These are phyloP conservation scores for Rasamsonia emersonii DNA, from an alignment of 2,329 filamentous ascomycete species.

Conservation along the genomic window DNA sequence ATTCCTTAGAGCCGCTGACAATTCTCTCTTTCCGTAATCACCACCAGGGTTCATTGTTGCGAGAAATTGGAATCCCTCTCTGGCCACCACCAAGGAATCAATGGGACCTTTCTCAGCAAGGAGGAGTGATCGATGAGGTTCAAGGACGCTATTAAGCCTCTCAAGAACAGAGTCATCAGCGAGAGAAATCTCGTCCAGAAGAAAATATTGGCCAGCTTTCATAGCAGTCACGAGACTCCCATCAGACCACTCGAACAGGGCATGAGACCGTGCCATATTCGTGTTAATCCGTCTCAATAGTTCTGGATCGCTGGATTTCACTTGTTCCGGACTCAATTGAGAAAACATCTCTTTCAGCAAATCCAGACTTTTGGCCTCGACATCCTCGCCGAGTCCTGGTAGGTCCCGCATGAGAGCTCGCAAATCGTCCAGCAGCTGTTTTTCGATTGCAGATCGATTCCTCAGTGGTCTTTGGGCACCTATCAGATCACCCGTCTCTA, in stretches of 20 bases:
- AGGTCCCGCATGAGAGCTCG: conserved; percentile 32
- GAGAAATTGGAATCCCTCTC: conserved; percentile 82
- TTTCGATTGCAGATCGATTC: conserved; percentile 67
- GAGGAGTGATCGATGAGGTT: conserved; percentile 75
- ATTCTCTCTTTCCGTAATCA: conserved; percentile 95
- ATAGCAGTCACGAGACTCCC: conserved; percentile 91
- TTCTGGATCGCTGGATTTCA: conserved; percentile 40
- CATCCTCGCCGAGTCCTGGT: conserved; percentile 12
- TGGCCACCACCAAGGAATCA: conserved; percentile 68
- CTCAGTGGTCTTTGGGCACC: conserved; percentile 87
- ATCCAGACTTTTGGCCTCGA: conserved; percentile 38
- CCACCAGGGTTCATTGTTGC: conserved; percentile 99
- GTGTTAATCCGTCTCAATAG: conserved; percentile 36
- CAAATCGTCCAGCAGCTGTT: conserved; percentile 57
- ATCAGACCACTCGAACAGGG: conserved; percentile 93
- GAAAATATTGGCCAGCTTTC: conserved; percentile 79
- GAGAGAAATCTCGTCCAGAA: conserved; percentile 95
- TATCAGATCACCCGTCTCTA: conserved; percentile 94
- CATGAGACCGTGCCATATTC: conserved; percentile 59
- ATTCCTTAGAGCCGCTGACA: conserved; percentile 90
- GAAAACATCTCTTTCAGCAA: conserved; percentile 54
- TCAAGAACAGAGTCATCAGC: conserved; percentile 97
- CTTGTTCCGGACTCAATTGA: conserved; percentile 37
- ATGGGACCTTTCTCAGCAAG: conserved; percentile 88
- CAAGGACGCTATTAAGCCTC: conserved; percentile 89